Base-by-base conservation (phyloP, 2,329 filamentous ascomycete species). In the Ascochyta clinopodiicola region DNA sequence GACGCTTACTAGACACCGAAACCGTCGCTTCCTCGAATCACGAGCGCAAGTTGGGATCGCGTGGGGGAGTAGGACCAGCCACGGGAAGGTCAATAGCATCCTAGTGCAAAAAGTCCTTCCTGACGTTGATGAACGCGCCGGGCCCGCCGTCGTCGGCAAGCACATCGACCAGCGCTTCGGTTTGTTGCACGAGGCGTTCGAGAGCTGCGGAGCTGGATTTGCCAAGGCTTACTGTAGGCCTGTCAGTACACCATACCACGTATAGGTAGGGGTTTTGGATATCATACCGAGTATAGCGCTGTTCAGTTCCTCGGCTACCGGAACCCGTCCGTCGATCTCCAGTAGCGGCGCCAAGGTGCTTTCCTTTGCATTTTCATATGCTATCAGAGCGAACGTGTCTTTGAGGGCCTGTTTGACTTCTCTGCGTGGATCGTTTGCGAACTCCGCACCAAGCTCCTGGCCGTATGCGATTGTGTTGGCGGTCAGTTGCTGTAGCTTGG, bases 291-390 rank as follows among this genome's bases (percentile, higher is more conserved):
- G 76, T 66, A 99, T 96, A 42, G 92, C 93, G 57, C 91, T 91
- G 75, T 98, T 98, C 52, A 99, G 81, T 75, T 96, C 93, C 78
- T 99, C 95, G 8, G 93, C 93, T 36, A 98, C 91, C 17, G 86
- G 82, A 17, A 88, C 85, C 38, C 95, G 82, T 1, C 91, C 92
- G 47, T 84, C 85, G 35, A 84, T 82, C 67, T 96, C 91, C 53
- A 99, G 80, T 56, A 97, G 79, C 69, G 91, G 88, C 15, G 88
- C 88, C 55, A 97, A 84, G 56, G 89, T 85, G 59, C 90, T 91
- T 63, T 88, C 86, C 15, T 89, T 82, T 0, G 93, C 91, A 69
- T 97, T 91, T 32, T 85, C 78, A 69, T 98, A 99, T 1, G 93
- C 93, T 61, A 98, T 85, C 50, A 97, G 80, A 6, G 92, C 90